These are phyloP conservation scores for Fusarium drepaniforme DNA, from an alignment of 2,329 filamentous ascomycete genomes.

Conservation along the genomic window DNA sequence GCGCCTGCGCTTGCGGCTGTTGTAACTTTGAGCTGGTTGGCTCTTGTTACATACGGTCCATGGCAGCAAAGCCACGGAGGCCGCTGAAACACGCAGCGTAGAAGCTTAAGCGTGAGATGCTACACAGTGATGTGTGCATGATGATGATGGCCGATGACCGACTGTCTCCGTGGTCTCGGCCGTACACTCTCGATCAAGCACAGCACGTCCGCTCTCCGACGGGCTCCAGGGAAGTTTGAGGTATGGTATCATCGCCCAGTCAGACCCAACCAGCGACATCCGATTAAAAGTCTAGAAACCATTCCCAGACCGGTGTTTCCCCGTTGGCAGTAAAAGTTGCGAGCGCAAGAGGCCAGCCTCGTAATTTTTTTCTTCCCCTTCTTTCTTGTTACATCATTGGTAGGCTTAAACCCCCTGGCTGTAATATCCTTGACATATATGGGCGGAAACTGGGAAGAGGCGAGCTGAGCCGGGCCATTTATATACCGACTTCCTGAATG, in stretches of 20 bases:
- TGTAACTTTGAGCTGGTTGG: neutral
- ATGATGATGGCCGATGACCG: constrained; percentile 15
- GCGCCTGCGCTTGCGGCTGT: neutral
- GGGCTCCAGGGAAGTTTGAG: neutral
- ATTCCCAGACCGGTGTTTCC: neutral
- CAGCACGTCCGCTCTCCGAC: neutral
- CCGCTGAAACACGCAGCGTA: constrained; percentile 1
- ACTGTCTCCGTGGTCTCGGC: constrained; percentile 7
- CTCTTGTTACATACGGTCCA: neutral
- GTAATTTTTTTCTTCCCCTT: neutral
- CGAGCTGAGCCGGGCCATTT: neutral
- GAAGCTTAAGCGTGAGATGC: constrained; percentile 4
- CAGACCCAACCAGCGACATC: constrained; percentile 2
- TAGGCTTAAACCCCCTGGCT: neutral
- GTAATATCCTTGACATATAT: neutral
- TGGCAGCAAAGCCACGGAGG: neutral
- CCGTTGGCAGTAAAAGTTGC: neutral
- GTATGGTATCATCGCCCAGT: neutral
- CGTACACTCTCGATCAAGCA: constrained; percentile 2
- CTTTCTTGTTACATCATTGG: constrained; percentile 3
- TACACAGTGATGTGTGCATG: constrained; percentile 19
- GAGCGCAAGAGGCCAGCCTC: neutral
- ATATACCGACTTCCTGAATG: neutral
- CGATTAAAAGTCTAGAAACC: neutral
- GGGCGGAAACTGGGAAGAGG: constrained; percentile 6